Percentiles rank a stretch among this genome's conserved stretches.
These are phyloP conservation scores for Pseudomicrostroma phylloplanum DNA, from an alignment of 1,284 basidiomycete genomes.

Conservation along the genomic window DNA sequence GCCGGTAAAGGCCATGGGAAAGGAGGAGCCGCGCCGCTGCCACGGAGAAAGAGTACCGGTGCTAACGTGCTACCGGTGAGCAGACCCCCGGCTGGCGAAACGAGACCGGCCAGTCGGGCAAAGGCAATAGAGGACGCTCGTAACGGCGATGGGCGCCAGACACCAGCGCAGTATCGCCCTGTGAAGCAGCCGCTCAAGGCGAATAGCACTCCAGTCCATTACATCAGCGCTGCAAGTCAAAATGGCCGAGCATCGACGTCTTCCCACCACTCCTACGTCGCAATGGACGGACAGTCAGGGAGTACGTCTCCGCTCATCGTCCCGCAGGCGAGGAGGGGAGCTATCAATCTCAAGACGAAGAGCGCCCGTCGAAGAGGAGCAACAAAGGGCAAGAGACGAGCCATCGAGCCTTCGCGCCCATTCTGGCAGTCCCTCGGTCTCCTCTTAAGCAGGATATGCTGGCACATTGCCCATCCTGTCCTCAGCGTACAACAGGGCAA, in stretches of 20 bases:
- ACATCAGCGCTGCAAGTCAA: slow-evolving; percentile 18
- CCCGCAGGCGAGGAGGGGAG: slow-evolving; percentile 37
- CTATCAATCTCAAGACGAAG: slow-evolving; percentile 23
- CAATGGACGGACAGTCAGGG: too few relatives aligned
- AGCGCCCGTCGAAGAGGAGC: slow-evolving; percentile 7
- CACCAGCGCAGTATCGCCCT: slow-evolving; percentile 15
- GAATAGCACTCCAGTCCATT: slow-evolving; percentile 10
- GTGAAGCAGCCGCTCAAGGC: slow-evolving; percentile 7
- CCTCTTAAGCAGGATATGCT: not conserved
- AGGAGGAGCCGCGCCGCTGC: too few relatives aligned
- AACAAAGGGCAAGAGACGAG: not conserved
- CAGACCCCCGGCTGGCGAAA: not conserved
- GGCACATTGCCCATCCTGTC: slow-evolving; percentile 8
- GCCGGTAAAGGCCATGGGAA: not conserved
- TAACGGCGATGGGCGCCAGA: slow-evolving; percentile 9
- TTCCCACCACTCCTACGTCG: slow-evolving; percentile 8
- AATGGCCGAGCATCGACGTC: slow-evolving; percentile 9
- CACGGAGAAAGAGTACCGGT: too few relatives aligned
- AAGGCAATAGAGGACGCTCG: too few relatives aligned
- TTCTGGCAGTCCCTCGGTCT: not conserved
- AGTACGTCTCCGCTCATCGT: slow-evolving; percentile 23
- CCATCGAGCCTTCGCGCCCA: not conserved
- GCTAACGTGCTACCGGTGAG: too few relatives aligned
- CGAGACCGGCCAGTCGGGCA: not conserved
- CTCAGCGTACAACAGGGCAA: slow-evolving; percentile 14